Evolutionary conservation across 805 yeast genomes (phyloP), one percentile per base, ranked within the genome.

Genomic region (Myxozyma lipomycoides): DNA sequence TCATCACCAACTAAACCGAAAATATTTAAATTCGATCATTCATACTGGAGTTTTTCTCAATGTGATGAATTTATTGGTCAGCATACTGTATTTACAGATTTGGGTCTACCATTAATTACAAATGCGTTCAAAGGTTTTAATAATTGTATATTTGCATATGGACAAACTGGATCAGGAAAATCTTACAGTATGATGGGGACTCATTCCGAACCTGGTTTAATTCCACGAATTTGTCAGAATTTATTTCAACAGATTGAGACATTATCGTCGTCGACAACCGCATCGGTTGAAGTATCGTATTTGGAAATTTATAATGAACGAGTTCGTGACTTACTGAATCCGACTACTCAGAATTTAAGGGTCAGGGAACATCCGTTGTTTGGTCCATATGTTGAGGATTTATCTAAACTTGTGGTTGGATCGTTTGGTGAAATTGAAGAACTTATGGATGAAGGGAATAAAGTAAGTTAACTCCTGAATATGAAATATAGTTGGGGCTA

Each of bases 101-200:
- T 81, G 17, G 95, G 90, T 0, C 71, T 73, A 9, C 82, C 79
- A 38, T 70, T 83, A 50, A 67, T 86, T 5, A 73, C 76, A 24
- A 87, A 81, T 70, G 73, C 86, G 2, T 64, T 84, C 45, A 78
- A 77, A 56, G 95, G 95, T 0, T 81, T 75, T 64, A 82, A 84
- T 56, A 83, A 85, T 1, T 83, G 87, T 62, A 80, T 84, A 1
- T 79, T 83, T 65, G 88, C 89, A 1, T 83, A 84, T 61, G 90
- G 89, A 3, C 95, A 87, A 64, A 87, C 95, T 0, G 90, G 86
- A 1, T 77, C 93, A 0, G 95, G 95, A 0, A 86, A 86, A 62
- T 81, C 95, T 0, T 82, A 78, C 67, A 87, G 95, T 0, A 86
- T 86, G 93, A 78, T 86, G 69, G 85, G 86, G 0, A 57, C 73